These are phyloP conservation scores for Cyberlindnera maclurae DNA, from an alignment of 805 yeast genomes.

Conservation along the genomic window DNA sequence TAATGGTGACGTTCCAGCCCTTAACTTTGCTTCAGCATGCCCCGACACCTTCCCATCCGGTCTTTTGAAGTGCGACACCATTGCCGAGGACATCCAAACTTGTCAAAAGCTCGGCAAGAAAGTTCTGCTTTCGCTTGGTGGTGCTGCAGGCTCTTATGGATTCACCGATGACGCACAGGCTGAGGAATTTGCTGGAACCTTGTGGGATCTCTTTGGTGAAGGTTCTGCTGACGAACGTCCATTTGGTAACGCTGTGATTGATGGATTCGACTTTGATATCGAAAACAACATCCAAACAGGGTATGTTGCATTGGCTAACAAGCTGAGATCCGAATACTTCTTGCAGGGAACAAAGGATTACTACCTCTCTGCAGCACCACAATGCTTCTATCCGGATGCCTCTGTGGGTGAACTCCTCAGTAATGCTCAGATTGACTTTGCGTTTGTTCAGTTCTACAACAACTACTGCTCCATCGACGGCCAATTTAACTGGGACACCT, in stretches of 20 bases:
- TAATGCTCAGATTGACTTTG: slow-evolving; percentile 64
- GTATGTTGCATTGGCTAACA: slow-evolving; percentile 54
- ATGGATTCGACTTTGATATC: slow-evolving; percentile 91
- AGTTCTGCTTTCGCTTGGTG: slow-evolving; percentile 70
- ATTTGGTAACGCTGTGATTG: slow-evolving; percentile 67
- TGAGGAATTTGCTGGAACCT: slow-evolving; percentile 46
- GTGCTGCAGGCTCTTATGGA: slow-evolving; percentile 77
- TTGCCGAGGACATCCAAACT: slow-evolving; percentile 64
- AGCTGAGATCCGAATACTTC: slow-evolving; percentile 41
- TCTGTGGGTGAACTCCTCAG: slow-evolving; percentile 51
- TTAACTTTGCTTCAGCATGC: slow-evolving; percentile 56
- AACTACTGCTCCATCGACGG: slow-evolving; percentile 58
- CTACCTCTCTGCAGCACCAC: slow-evolving; percentile 87
- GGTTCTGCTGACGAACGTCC: slow-evolving; percentile 53
- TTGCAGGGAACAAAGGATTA: slow-evolving; percentile 50
- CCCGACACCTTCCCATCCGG: slow-evolving; percentile 30
- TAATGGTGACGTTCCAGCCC: slow-evolving; percentile 25
- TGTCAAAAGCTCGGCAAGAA: slow-evolving; percentile 81
- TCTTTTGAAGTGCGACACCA: slow-evolving; percentile 41
- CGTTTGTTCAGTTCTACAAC: slow-evolving; percentile 86
- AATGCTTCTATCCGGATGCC: slow-evolving; percentile 83
- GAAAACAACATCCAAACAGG: slow-evolving; percentile 61
- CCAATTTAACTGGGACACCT: slow-evolving; percentile 62
- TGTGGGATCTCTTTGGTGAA: slow-evolving; percentile 59
- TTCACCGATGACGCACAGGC: slow-evolving; percentile 80